phyloP scores from a whole-genome alignment of 1,139 yeast species.

The Taphrina populina region DNA sequence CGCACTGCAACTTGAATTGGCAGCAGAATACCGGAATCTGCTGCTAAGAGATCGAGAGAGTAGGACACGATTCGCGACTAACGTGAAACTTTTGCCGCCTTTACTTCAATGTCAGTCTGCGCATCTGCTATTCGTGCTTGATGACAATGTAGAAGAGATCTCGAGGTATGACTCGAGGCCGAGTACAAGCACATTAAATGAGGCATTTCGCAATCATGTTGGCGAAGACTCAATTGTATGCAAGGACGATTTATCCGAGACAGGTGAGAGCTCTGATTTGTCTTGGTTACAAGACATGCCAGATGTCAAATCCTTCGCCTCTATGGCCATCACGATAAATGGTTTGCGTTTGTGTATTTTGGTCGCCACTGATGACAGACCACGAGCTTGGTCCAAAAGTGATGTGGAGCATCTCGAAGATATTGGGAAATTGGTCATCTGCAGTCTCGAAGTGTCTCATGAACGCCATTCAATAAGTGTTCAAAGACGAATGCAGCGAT shows the following conservation, averaged over 20 bases:
- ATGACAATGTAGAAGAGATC: not conserved
- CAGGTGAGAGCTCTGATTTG: not conserved
- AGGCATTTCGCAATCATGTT: no score
- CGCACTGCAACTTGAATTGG: conserved; percentile 7
- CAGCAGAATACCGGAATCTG: conserved; percentile 6
- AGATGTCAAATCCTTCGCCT: not conserved
- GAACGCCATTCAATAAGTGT: conserved; percentile 11
- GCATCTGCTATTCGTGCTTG: conserved; percentile 7
- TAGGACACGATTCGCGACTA: not conserved
- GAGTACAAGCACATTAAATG: no score
- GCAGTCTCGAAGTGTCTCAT: conserved; percentile 8
- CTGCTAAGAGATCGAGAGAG: not conserved
- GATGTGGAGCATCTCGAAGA: conserved; percentile 7
- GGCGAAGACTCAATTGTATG: no score
- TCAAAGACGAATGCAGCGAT: conserved; percentile 11
- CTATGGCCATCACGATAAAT: not conserved
- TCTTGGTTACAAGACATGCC: not conserved
- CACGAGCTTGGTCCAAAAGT: not conserved
- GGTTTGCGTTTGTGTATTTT: conserved; percentile 1
- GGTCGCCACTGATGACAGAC: not conserved
- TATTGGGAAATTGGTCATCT: conserved; percentile 4
- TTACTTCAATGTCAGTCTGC: conserved; percentile 6
- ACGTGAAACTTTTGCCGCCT: conserved; percentile 1
- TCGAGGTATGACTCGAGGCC: not conserved
- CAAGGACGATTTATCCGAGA: not conserved